These are phyloP conservation scores for Hymenoscyphus salicellus DNA, from an alignment of 2,329 filamentous ascomycete species.

Conservation along the genomic window DNA sequence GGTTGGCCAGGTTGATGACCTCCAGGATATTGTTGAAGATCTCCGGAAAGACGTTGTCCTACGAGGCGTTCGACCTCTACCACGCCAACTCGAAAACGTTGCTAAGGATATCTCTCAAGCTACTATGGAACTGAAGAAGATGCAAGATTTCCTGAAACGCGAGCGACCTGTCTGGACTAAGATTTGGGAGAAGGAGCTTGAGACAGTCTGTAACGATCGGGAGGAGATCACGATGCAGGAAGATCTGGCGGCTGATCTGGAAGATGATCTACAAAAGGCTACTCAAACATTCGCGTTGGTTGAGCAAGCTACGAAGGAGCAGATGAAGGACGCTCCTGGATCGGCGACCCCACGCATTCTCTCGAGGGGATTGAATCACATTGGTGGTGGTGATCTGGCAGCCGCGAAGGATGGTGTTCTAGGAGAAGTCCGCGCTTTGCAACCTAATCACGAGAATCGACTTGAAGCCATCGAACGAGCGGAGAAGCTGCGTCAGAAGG, in stretches of 20 bases:
- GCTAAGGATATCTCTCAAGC: constrained; percentile 82
- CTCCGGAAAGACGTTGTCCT: constrained; percentile 94
- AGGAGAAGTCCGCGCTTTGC: constrained; percentile 86
- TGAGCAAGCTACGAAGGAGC: constrained; percentile 97
- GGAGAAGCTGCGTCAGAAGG: constrained; percentile 84
- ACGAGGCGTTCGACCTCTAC: constrained; percentile 85
- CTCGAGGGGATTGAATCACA: constrained; percentile 53
- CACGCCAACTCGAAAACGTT: constrained; percentile 83
- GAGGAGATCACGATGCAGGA: constrained; percentile 96
- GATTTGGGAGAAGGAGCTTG: constrained; percentile 97
- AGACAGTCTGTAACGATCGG: constrained; percentile 91
- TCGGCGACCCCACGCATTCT: constrained; percentile 50
- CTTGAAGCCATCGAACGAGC: constrained; percentile 97
- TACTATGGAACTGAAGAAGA: constrained; percentile 83
- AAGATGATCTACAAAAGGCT: constrained; percentile 93
- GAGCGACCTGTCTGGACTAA: constrained; percentile 98
- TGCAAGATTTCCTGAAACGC: constrained; percentile 85
- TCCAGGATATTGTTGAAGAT: constrained; percentile 96
- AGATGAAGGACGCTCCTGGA: constrained; percentile 70
- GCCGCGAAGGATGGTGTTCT: constrained; percentile 88
- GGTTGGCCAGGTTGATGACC: constrained; percentile 87
- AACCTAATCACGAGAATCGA: constrained; percentile 89
- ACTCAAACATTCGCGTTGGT: constrained; percentile 90
- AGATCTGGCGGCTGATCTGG: constrained; percentile 85
- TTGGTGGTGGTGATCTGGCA: constrained; percentile 61